A percentile compares a stretch with the other conserved stretches of the same genome.
phyloP scores from a whole-genome alignment of 768 basidiomycete genomes.

The Epithele typhae region DNA sequence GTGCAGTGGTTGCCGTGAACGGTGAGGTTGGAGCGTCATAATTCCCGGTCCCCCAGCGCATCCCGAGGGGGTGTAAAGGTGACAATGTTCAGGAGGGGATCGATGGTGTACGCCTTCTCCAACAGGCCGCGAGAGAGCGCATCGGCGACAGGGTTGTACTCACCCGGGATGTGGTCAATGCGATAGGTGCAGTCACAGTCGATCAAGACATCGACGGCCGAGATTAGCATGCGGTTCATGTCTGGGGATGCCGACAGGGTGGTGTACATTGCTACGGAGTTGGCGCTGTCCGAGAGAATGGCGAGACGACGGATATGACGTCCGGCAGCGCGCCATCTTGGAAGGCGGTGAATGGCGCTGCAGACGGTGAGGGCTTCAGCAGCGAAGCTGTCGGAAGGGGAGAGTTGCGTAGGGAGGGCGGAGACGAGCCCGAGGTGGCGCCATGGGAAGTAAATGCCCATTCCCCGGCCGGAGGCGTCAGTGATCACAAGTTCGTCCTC shows the following conservation, averaged over 20 bases:
- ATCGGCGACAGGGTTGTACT: constrained; percentile 21
- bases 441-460: constrained; percentile 20
- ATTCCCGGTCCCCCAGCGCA: constrained; percentile 19
- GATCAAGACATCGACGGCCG: constrained; percentile 13
- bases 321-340: neutral
- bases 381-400: constrained; percentile 3
- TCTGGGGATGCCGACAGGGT: constrained; percentile 9
- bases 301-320: neutral
- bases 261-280: constrained; percentile 24
- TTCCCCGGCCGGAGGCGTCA: constrained; percentile 20
- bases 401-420: neutral
- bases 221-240: constrained; percentile 18
- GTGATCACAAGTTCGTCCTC: constrained; percentile 12
- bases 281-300: constrained; percentile 20
- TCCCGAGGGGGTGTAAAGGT: constrained; percentile 18
- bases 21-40: constrained; percentile 11
- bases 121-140: constrained; percentile 14
- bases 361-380: constrained; percentile 4
- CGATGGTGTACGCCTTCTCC: neutral
- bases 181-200: constrained; percentile 10
- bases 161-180: constrained; percentile 23
- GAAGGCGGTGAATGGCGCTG: constrained; percentile 1
- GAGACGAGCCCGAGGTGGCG: constrained; percentile 1
- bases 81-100: neutral
- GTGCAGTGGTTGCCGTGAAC: constrained; percentile 29